Base-by-base conservation (phyloP, 108 stramenopile genomes). In the Asterionellopsis glacialis region DNA sequence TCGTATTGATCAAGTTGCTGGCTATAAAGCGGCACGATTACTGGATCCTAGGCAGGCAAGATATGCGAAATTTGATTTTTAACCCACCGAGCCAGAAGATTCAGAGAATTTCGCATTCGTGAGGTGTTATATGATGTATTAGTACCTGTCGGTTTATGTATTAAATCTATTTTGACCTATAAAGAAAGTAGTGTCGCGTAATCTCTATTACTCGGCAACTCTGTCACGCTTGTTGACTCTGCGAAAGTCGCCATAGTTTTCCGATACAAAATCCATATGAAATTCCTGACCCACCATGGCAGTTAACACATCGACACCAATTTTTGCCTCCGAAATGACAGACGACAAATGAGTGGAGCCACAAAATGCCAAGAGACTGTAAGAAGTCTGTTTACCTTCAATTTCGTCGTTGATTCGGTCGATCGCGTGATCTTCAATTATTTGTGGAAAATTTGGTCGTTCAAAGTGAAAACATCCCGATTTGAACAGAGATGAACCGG, bases 261-360 rank as follows among this genome's bases (percentile, higher is more conserved):
- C 76, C 15, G 55, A 57, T 11, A 77, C 71, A 59, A 64, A 73
- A 19, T 77, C 76, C 61, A 77, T 72, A 25, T 58, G 61, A 58
- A 73, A 71, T 33, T 57, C 40, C 40, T 59, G 43, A 10, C 76
- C 76, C 3, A 65, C 69, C 15, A 72, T 72, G 16, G 68, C 71
- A 27, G 61, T 53, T 38, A 69, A 39, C 43, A 74, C 63, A 47
- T 74, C 73, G 38, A 69, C 58, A 5, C 58, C 59, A 25, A 74
- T 61, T 39, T 74, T 74, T 57, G n/a, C 18, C 41, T n/a, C 23
- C 22, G 57, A 57, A 19, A 70, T 16, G 0, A 19, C 14, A 0
- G 6, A 24, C 9, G 68, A 54, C 10, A 78, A 44, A 10, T 16
- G 16, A 41, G 72, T 63, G 22, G 63, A 47, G 11, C 76, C 76